Evolutionary conservation across 345 rosid genomes (phyloP).

Genomic region (Dipteronia sinensis): DNA sequence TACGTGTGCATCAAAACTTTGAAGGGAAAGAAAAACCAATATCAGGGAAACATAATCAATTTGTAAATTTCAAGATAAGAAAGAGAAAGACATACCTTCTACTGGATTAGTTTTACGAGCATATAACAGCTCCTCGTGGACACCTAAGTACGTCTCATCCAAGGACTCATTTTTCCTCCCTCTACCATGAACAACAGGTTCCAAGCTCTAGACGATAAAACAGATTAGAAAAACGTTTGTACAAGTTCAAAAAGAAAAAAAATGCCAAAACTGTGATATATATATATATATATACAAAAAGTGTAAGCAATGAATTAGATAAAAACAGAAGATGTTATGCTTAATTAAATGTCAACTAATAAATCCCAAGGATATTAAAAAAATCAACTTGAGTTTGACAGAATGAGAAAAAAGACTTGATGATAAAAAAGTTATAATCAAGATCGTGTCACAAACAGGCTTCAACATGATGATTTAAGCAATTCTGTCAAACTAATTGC

Average conservation of each 20-base stretch:
- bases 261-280: neutral
- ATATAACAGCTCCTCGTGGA: constrained; percentile 71
- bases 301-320: neutral
- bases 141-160: constrained; percentile 90
- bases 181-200: constrained; percentile 89
- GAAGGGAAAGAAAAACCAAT: neutral
- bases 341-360: neutral
- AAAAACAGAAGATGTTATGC: neutral
- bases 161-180: constrained; percentile 69
- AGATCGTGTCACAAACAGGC: neutral
- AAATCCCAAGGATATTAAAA: neutral
- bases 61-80: neutral
- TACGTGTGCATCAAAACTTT: neutral
- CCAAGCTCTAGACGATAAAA: constrained; percentile 55
- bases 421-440: neutral
- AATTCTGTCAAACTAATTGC: neutral
- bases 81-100: constrained; percentile 51
- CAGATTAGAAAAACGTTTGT: neutral
- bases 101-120: constrained; percentile 88
- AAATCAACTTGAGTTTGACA: too few relatives aligned
- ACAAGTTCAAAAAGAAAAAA: neutral
- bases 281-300: neutral
- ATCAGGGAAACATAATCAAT: neutral
- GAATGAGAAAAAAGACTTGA: neutral
- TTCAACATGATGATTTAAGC: neutral